phyloP scores from a whole-genome alignment of 805 yeast species.

The Sugiyamaella chiloensis region DNA sequence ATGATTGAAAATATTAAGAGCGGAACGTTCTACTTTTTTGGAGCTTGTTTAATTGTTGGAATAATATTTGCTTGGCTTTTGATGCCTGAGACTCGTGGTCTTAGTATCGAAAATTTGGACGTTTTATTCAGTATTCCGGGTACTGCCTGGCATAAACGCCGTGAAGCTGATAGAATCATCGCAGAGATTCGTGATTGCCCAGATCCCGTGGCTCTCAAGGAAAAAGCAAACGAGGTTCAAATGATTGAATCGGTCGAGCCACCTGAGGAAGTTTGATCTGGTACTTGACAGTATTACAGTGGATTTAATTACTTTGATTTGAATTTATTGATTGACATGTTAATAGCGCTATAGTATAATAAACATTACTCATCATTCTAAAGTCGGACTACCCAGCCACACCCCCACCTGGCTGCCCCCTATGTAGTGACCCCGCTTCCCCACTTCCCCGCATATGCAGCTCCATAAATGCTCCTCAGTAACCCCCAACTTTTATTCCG shows the following conservation, averaged over 20 bases:
- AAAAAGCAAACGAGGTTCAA: not conserved
- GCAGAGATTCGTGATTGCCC: constrained; percentile 4
- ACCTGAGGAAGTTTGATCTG: too few species aligned
- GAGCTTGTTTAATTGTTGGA: constrained; percentile 18
- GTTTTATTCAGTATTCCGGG: constrained; percentile 14
- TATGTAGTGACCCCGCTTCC: not conserved
- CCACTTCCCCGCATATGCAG: constrained; percentile 3
- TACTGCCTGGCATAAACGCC: constrained; percentile 7
- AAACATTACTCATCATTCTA: too few species aligned
- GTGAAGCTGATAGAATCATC: constrained; percentile 14
- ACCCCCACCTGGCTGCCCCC: too few species aligned
- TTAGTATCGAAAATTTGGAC: constrained; percentile 43
- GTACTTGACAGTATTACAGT: too few species aligned
- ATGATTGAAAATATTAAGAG: constrained; percentile 44
- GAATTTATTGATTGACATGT: too few species aligned
- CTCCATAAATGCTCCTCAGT: too few species aligned
- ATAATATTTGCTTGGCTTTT: constrained; percentile 35
- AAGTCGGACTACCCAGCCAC: too few species aligned
- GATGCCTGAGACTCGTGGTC: constrained; percentile 43
- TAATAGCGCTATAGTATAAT: too few species aligned
- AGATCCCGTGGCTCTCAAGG: not conserved
- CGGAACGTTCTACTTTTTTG: constrained; percentile 46
- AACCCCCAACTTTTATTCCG: too few species aligned
- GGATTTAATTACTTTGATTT: too few species aligned
- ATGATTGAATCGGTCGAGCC: too few species aligned